Evolutionary conservation across 2,329 filamentous ascomycete species (phyloP).

Genomic region (Emergomyces orientalis): DNA sequence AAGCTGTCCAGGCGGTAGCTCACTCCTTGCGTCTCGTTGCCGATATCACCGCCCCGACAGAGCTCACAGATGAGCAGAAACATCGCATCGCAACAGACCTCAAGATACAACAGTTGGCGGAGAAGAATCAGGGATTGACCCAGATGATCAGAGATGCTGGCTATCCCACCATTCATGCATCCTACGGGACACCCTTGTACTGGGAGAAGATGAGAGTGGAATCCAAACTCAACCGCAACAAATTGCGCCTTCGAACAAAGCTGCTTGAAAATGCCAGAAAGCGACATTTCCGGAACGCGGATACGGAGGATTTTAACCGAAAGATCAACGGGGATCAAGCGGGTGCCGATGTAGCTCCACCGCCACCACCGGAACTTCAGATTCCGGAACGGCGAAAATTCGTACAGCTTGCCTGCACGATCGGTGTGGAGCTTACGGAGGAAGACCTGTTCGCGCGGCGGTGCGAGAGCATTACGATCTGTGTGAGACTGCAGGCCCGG

Average conservation of each 20-base stretch:
- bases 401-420: background rate
- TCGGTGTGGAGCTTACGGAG: background rate
- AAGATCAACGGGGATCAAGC: background rate
- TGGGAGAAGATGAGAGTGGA: constrained; percentile 1
- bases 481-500: background rate
- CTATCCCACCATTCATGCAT: background rate
- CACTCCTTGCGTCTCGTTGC: background rate
- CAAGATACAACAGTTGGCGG: background rate
- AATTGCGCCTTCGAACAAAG: constrained; percentile 1
- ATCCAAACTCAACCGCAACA: background rate
- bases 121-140: background rate
- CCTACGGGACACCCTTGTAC: background rate
- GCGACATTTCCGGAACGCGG: background rate
- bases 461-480: background rate
- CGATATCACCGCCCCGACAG: background rate
- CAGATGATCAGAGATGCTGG: background rate
- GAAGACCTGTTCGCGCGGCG: background rate
- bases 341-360: background rate
- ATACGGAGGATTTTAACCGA: background rate
- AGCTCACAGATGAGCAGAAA: constrained; percentile 1
- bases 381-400: background rate
- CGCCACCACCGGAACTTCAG: background rate
- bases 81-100: background rate
- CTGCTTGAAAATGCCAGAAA: constrained; percentile 1
- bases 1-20: background rate